phyloP scores from a whole-genome alignment of 345 rosid species.

The Euclidium syriacum region DNA sequence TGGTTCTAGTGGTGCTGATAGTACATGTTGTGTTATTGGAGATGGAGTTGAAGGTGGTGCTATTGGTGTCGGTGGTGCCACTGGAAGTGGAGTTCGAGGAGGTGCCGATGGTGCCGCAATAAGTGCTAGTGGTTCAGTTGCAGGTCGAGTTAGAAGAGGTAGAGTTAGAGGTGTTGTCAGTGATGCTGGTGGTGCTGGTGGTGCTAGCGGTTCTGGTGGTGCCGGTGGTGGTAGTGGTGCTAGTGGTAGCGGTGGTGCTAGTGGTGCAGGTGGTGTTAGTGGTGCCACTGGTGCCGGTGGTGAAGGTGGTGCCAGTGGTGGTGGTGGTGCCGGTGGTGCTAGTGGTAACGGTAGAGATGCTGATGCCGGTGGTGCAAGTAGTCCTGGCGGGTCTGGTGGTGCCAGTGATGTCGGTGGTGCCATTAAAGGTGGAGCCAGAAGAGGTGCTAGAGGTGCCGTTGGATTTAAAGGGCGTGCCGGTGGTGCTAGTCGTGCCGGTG shows the following conservation, averaged over 20 bases:
- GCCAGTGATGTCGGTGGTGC: not conserved
- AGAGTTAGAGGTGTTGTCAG: too few species aligned
- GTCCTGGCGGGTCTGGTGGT: too few species aligned
- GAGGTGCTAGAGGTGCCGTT: not conserved
- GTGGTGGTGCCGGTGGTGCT: not conserved
- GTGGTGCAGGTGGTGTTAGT: not conserved
- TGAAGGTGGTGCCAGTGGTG: not conserved
- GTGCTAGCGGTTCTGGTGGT: not conserved
- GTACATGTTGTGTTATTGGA: slow-evolving; percentile 12
- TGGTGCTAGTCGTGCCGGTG: not conserved
- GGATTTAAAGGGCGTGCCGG: not conserved
- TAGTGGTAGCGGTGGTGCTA: not conserved
- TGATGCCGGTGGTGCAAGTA: too few species aligned
- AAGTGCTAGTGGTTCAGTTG: too few species aligned
- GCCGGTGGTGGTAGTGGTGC: not conserved
- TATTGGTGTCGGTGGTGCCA: slow-evolving; percentile 2
- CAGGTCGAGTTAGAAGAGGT: too few species aligned
- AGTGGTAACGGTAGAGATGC: not conserved
- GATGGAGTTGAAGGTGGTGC: not conserved
- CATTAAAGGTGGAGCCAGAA: not conserved
- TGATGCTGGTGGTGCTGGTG: not conserved
- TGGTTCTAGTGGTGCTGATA: not conserved
- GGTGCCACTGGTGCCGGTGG: slow-evolving; percentile 32
- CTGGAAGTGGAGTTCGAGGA: not conserved
- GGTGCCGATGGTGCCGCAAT: not conserved